These are phyloP conservation scores for Colletotrichum theobromicola DNA, from an alignment of 2,329 filamentous ascomycete genomes.

Conservation along the genomic window DNA sequence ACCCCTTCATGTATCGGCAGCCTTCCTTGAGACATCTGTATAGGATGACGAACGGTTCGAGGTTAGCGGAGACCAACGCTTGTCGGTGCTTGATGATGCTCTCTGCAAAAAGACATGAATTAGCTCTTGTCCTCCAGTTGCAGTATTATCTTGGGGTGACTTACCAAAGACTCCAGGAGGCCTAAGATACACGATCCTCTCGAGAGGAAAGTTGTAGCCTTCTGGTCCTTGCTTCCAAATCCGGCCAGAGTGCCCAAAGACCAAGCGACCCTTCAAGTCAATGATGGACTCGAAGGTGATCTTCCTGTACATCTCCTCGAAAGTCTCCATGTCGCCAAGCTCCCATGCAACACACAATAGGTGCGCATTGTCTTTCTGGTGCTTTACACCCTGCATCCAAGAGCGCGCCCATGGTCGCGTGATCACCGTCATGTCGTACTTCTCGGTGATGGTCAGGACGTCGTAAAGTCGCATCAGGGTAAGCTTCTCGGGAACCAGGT, in stretches of 20 bases:
- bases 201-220: slow-evolving; percentile 15
- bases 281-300: slow-evolving; percentile 6
- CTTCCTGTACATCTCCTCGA: slow-evolving; percentile 14
- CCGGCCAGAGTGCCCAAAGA: slow-evolving; percentile 1
- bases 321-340: slow-evolving; percentile 12
- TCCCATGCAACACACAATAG: slow-evolving; percentile 20
- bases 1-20: slow-evolving; percentile 18
- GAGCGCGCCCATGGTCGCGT: slow-evolving; percentile 27
- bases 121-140: not conserved
- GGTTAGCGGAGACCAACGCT: not conserved
- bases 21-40: slow-evolving; percentile 20
- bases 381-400: slow-evolving; percentile 12
- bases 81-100: slow-evolving; percentile 12
- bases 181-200: slow-evolving; percentile 6
- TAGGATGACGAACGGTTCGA: slow-evolving; percentile 9
- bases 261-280: slow-evolving; percentile 9
- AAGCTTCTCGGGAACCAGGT: slow-evolving; percentile 23
- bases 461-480: slow-evolving; percentile 20
- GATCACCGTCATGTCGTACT: slow-evolving; percentile 28
- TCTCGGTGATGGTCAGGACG: slow-evolving; percentile 28
- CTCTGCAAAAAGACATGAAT: not conserved
- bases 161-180: slow-evolving; percentile 8
- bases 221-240: slow-evolving; percentile 12
- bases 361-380: not conserved
- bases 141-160: not conserved